Evolutionary conservation across 495 filamentous ascomycete genomes (phyloP).

Genomic region (Pyronema omphalodes): DNA sequence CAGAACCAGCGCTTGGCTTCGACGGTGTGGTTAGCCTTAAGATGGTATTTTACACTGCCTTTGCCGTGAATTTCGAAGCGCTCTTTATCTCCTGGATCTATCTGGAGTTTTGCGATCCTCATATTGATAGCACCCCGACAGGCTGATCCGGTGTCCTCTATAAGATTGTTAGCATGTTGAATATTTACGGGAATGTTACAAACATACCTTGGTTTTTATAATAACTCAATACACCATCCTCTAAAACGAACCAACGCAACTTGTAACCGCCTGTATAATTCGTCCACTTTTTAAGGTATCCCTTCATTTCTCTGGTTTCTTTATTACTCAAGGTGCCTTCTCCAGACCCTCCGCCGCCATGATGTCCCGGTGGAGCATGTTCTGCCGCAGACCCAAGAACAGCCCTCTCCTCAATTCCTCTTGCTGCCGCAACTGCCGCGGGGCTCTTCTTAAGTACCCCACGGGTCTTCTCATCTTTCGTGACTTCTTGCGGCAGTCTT

Average conservation of each 20-base stretch:
- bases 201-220: constrained; percentile 80
- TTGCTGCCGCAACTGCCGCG: constrained; percentile 80
- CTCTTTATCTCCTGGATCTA: constrained; percentile 92
- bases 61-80: constrained; percentile 96
- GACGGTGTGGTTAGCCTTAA: constrained; percentile 90
- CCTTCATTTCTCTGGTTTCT: constrained; percentile 89
- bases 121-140: constrained; percentile 98
- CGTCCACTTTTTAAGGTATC: constrained; percentile 97
- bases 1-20: constrained; percentile 93
- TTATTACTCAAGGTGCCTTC: constrained; percentile 49
- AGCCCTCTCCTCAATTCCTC: constrained; percentile 89
- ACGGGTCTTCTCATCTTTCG: constrained; percentile 78
- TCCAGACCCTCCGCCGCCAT: constrained; percentile 32
- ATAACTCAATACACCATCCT: constrained; percentile 93
- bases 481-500: constrained; percentile 89
- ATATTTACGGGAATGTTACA: not conserved
- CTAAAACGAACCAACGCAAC: constrained; percentile 90
- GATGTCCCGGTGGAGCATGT: constrained; percentile 5
- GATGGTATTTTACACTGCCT: constrained; percentile 94
- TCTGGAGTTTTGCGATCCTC: constrained; percentile 81
- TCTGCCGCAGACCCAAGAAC: constrained; percentile 58
- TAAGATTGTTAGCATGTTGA: not conserved
- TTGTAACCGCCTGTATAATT: constrained; percentile 96
- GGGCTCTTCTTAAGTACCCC: constrained; percentile 84
- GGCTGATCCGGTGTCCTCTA: constrained; percentile 76